Conservation (phyloP, 2,329 filamentous ascomycete species). For the Calonectria honghensis region DNA sequence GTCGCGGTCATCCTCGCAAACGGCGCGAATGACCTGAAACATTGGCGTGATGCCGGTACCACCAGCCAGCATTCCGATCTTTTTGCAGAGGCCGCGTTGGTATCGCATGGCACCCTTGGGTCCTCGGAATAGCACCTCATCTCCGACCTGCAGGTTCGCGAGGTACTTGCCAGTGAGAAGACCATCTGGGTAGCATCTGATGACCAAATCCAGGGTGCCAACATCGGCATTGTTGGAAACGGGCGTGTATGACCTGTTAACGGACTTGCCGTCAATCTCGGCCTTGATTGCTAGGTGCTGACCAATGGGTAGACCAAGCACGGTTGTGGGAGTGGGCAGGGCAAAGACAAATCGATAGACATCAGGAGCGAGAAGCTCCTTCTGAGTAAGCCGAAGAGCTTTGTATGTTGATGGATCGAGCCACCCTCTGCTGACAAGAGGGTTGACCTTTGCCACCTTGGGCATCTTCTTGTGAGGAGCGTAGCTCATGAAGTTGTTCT, state of each 20-base stretch:
- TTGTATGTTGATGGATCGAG: conserved; percentile 70
- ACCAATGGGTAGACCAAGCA: conserved; percentile 73
- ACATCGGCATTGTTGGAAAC: conserved; percentile 70
- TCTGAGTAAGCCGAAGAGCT: conserved; percentile 65
- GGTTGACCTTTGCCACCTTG: conserved; percentile 44
- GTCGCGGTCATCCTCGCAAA: conserved; percentile 77
- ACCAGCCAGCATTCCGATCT: conserved; percentile 74
- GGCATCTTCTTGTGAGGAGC: conserved; percentile 58
- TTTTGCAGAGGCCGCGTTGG: conserved; percentile 61
- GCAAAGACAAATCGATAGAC: conserved; percentile 69
- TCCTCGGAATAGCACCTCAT: conserved; percentile 71
- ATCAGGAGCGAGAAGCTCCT: conserved; percentile 63
- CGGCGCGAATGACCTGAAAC: conserved; percentile 76
- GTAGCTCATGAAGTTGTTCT: conserved; percentile 50
- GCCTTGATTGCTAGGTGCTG: conserved; percentile 74
- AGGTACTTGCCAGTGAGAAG: conserved; percentile 70
- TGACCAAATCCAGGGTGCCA: conserved; percentile 70
- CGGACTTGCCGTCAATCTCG: conserved; percentile 64
- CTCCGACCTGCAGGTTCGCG: conserved; percentile 66
- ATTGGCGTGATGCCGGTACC: conserved; percentile 60
- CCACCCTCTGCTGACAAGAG: conserved; percentile 62
- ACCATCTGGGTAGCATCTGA: conserved; percentile 72
- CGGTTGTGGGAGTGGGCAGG: conserved; percentile 64
- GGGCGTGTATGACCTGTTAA: conserved; percentile 73
- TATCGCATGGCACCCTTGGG: conserved; percentile 76